Base-by-base conservation (phyloP, 2,329 filamentous ascomycete species). In the Alternaria panax region DNA sequence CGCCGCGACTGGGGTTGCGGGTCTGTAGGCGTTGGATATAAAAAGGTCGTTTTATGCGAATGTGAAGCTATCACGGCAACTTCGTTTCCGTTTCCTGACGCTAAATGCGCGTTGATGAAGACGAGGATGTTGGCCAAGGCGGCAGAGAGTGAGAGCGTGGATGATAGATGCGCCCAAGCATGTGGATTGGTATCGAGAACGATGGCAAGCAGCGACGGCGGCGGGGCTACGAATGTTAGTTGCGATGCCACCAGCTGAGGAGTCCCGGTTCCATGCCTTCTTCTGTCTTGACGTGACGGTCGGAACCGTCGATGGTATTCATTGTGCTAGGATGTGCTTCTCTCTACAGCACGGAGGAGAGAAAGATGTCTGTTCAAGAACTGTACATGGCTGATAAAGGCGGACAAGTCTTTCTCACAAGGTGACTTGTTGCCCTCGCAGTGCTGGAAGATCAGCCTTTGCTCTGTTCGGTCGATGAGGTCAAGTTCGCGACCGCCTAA, bases 161-260 rank as follows among this genome's bases (percentile, higher is more conserved):
- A 80, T 61, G 89, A 84, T 43, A 98, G 86, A 60, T 92, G 85
- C 7, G 92, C 88, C 95, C 95, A 97, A 70, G 95, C 93, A 70
- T 93, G 91, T 2, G 95, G 95, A 77, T 99, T 99, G 25, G 94
- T 97, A 82, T 99, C 95, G 81, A 99, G 86, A 73, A 99, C 85
- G 72, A 99, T 89, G 68, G 92, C 90, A 52, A 97, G 88, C 34
- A 99, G 88, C 14, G 94, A 96, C 0, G 95, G 92, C 11, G 86
- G 81, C 38, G 85, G 83, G 58, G 84, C 86, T 85, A 64, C 42
- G 63, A 52, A 11, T 22, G 47, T 65, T 25, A 68, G 64, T 51
- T 41, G 27, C 18, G 18, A 24, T 8, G 18, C 25, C n/a, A 12
- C 11, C 20, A 20, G 9, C 41, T 18, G 20, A 30, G 30, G n/a